Conservation (phyloP, 2,329 filamentous ascomycete species). For the Chrysoporthe puriensis region DNA sequence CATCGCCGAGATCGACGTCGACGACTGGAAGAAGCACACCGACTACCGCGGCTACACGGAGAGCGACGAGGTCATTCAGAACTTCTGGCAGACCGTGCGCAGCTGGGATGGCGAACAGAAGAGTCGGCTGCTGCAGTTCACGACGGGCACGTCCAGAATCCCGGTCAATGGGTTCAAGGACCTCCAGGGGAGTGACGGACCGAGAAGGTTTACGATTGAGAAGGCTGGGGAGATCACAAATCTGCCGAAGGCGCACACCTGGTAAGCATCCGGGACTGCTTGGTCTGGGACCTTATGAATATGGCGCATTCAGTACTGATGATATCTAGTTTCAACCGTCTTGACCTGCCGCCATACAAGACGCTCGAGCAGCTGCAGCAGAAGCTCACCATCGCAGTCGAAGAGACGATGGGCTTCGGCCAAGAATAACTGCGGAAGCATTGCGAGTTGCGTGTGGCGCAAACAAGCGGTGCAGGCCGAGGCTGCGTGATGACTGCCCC, state of each 20-base stretch:
- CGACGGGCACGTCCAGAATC: conserved; percentile 95
- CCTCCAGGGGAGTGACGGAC: conserved; percentile 94
- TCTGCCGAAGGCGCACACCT: conserved; percentile 95
- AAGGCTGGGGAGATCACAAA: conserved; percentile 92
- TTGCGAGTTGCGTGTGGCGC: neutral
- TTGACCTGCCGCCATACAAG: conserved; percentile 95
- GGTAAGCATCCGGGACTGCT: conserved; percentile 61
- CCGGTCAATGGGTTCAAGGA: conserved; percentile 99
- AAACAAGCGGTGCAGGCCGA: neutral
- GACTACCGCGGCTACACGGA: conserved; percentile 99
- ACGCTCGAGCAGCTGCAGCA: conserved; percentile 79
- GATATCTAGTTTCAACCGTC: conserved; percentile 81
- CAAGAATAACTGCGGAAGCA: conserved; percentile 72
- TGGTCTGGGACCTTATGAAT: neutral
- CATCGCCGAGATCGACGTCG: conserved; percentile 99
- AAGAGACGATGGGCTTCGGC: conserved; percentile 98
- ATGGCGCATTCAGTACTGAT: neutral
- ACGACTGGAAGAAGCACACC: conserved; percentile 99
- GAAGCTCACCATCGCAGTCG: conserved; percentile 95
- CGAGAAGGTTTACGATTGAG: conserved; percentile 94
- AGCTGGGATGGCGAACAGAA: conserved; percentile 99
- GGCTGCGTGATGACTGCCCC: neutral
- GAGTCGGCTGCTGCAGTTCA: conserved; percentile 92
- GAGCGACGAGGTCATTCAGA: conserved; percentile 93
- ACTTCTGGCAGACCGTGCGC: conserved; percentile 98